Evolutionary conservation across 495 filamentous ascomycete species (phyloP).

Genomic region (Penicillium macrosclerotiorum): DNA sequence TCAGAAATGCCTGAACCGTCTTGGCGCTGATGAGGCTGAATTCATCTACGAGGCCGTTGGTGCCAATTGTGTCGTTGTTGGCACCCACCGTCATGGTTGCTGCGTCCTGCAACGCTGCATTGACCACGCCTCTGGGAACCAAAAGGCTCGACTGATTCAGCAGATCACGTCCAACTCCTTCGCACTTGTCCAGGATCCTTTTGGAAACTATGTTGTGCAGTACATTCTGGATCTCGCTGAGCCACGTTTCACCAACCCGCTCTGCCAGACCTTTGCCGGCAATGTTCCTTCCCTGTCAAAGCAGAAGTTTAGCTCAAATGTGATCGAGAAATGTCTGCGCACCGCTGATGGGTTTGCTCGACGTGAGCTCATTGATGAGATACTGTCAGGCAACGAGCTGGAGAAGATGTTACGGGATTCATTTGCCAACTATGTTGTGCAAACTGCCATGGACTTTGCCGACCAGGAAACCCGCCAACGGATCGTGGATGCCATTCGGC

Average conservation of each 20-base stretch:
- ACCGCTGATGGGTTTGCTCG: slow-evolving; percentile 67
- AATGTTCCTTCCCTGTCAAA: slow-evolving; percentile 77
- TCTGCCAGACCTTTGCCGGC: slow-evolving; percentile 73
- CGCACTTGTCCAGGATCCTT: slow-evolving; percentile 88
- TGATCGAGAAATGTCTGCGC: slow-evolving; percentile 95
- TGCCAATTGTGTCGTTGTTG: slow-evolving; percentile 78
- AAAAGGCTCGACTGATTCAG: slow-evolving; percentile 81
- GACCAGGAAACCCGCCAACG: slow-evolving; percentile 65
- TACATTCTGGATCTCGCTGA: slow-evolving; percentile 95
- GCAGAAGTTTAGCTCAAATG: slow-evolving; percentile 99
- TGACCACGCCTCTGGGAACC: slow-evolving; percentile 86
- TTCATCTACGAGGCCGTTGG: slow-evolving; percentile 98
- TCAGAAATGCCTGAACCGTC: slow-evolving; percentile 96
- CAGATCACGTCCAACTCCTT: slow-evolving; percentile 82
- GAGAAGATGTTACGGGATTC: slow-evolving; percentile 85
- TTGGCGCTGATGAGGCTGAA: slow-evolving; percentile 73
- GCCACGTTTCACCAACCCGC: slow-evolving; percentile 74
- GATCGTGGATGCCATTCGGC: slow-evolving; percentile 80
- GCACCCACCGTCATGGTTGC: slow-evolving; percentile 96
- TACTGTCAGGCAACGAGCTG: slow-evolving; percentile 70
- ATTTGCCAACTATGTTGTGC: slow-evolving; percentile 95
- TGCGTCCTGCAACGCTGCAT: slow-evolving; percentile 98
- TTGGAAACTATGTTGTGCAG: slow-evolving; percentile 97
- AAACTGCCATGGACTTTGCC: slow-evolving; percentile 89
- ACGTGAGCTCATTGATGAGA: slow-evolving; percentile 80